Percentiles rank a stretch among this genome's conserved stretches.
These are phyloP conservation scores for Trichoderma breve DNA, from an alignment of 2,329 filamentous ascomycete species.

Conservation along the genomic window DNA sequence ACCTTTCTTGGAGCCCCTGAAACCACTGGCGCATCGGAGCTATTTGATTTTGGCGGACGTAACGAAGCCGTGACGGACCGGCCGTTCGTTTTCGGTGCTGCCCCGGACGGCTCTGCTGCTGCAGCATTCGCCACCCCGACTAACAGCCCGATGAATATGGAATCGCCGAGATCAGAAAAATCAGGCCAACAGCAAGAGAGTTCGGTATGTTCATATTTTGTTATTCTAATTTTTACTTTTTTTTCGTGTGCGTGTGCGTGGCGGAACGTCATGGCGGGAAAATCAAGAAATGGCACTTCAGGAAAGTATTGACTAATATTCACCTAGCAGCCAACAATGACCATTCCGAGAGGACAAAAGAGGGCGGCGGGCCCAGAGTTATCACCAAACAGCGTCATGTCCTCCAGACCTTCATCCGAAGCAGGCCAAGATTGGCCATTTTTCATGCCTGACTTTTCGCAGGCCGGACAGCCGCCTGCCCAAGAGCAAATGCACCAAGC, in stretches of 20 bases:
- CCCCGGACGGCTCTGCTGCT: conserved; percentile 55
- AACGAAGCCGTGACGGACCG: conserved; percentile 47
- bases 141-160: conserved; percentile 29
- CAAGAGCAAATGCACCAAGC: background rate
- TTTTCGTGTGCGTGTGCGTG: too few species aligned
- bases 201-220: conserved; percentile 39
- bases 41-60: conserved; percentile 35
- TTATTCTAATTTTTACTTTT: background rate
- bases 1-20: background rate
- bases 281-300: background rate
- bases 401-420: background rate
- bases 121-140: conserved; percentile 39
- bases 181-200: conserved; percentile 38
- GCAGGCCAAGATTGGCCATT: background rate
- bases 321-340: conserved; percentile 51
- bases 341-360: conserved; percentile 49
- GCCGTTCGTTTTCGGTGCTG: conserved; percentile 58
- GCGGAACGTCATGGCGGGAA: background rate
- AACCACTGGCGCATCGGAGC: conserved; percentile 20
- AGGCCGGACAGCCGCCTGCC: background rate
- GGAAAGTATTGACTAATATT: background rate
- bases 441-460: background rate
- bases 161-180: conserved; percentile 38
- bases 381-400: conserved; percentile 41
- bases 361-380: conserved; percentile 50